Percentiles rank a stretch among this genome's conserved stretches.
phyloP scores from a whole-genome alignment of 2,329 filamentous ascomycete genomes.

The Neonectria coccinea region DNA sequence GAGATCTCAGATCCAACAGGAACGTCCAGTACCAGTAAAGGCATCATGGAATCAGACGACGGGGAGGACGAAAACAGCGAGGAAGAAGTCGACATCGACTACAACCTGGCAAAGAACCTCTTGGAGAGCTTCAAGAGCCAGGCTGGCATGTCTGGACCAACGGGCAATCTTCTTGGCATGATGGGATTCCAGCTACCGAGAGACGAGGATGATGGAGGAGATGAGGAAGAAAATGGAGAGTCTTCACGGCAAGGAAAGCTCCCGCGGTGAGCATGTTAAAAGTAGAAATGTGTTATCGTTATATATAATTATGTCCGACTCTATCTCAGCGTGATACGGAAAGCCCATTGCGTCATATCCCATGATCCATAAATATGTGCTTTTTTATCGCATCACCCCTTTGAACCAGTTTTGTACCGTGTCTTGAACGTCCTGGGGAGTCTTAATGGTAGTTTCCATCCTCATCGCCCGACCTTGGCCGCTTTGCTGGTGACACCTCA shows the following conservation, averaged over 20 bases:
- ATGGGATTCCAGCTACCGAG: conserved; percentile 86
- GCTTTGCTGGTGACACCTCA: conserved; percentile 60
- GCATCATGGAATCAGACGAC: conserved; percentile 40
- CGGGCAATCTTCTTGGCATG: conserved; percentile 86
- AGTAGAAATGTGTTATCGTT: conserved; percentile 5
- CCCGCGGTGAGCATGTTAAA: conserved; percentile 7
- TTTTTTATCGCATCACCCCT: conserved; percentile 16
- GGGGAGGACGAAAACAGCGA: conserved; percentile 62
- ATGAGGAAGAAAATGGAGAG: conserved; percentile 35
- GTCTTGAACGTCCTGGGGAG: neutral
- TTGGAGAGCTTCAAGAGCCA: conserved; percentile 94
- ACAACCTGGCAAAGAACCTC: conserved; percentile 89
- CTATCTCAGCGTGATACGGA: conserved; percentile 14
- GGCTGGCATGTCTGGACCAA: conserved; percentile 85
- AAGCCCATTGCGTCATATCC: conserved; percentile 24
- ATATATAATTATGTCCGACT: conserved; percentile 15
- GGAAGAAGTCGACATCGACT: conserved; percentile 80
- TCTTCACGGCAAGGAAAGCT: conserved; percentile 24
- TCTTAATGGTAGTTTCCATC: conserved; percentile 30
- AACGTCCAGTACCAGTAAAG: conserved; percentile 24
- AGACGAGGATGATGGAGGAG: conserved; percentile 73
- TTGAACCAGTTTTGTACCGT: neutral
- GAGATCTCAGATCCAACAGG: conserved; percentile 34
- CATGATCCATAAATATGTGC: conserved; percentile 22
- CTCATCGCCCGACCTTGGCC: conserved; percentile 49